Percentiles rank a stretch among this genome's conserved stretches.
Conservation (phyloP, 176 grass and related monocot genomes). For the Zea luxurians region DNA sequence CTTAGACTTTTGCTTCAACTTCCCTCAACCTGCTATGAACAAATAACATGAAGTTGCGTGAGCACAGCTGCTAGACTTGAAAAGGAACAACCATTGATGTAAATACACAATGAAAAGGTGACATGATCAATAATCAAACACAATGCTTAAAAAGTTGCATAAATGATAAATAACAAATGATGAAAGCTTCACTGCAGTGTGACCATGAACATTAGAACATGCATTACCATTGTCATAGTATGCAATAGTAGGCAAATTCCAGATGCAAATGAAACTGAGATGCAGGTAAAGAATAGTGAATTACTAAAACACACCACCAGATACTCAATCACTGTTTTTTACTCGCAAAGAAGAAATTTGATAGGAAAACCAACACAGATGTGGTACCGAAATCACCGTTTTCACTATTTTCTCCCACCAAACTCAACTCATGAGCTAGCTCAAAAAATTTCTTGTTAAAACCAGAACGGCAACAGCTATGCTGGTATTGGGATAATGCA, state of each 20-base stretch:
- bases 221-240: not conserved
- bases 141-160: not conserved
- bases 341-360: not conserved
- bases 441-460: not conserved
- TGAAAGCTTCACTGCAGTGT: not conserved
- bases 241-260: not conserved
- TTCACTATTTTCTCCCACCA: not conserved
- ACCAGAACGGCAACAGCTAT: not conserved
- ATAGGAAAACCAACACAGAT: not conserved
- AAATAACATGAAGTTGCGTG: not conserved
- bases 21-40: slow-evolving; percentile 10
- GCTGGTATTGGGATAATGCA: not conserved
- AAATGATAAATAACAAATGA: not conserved
- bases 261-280: not conserved
- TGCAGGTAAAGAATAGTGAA: not conserved
- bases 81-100: not conserved
- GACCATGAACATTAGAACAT: not conserved
- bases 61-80: not conserved
- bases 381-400: not conserved
- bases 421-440: not conserved
- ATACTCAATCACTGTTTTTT: not conserved
- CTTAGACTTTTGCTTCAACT: not conserved
- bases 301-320: not conserved
- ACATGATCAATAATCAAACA: not conserved
- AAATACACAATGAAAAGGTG: not conserved